These are phyloP conservation scores for Fusarium siculi DNA, from an alignment of 2,329 filamentous ascomycete species.

Conservation along the genomic window DNA sequence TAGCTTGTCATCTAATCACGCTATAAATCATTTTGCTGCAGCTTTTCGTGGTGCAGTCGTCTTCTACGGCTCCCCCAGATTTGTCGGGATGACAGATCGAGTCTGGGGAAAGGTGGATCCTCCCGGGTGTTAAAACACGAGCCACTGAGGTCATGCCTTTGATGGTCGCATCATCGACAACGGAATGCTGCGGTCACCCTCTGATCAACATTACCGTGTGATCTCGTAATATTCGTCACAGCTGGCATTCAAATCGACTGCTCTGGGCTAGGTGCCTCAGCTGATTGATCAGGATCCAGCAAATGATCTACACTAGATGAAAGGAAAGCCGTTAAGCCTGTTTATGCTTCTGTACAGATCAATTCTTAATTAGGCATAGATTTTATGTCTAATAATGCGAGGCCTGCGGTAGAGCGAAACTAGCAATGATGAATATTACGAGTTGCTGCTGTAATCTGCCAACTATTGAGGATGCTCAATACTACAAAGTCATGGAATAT, in stretches of 20 bases:
- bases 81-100: neutral
- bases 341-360: too few species aligned
- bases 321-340: rapidly evolving
- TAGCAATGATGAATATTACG: neutral
- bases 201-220: neutral
- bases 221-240: neutral
- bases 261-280: rapidly evolving
- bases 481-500: neutral
- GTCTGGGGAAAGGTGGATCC: neutral
- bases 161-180: neutral
- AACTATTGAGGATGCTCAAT: rapidly evolving
- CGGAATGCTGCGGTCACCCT: neutral
- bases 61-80: too few species aligned
- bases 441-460: neutral
- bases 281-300: rapidly evolving
- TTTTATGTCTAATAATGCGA: neutral
- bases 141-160: neutral
- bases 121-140: rapidly evolving
- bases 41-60: neutral
- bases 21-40: rapidly evolving
- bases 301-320: rapidly evolving
- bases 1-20: rapidly evolving
- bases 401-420: neutral
- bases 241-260: rapidly evolving
- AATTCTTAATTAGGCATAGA: neutral